These are phyloP conservation scores for Cyberlindnera maritima DNA, from an alignment of 805 yeast genomes.

Conservation along the genomic window DNA sequence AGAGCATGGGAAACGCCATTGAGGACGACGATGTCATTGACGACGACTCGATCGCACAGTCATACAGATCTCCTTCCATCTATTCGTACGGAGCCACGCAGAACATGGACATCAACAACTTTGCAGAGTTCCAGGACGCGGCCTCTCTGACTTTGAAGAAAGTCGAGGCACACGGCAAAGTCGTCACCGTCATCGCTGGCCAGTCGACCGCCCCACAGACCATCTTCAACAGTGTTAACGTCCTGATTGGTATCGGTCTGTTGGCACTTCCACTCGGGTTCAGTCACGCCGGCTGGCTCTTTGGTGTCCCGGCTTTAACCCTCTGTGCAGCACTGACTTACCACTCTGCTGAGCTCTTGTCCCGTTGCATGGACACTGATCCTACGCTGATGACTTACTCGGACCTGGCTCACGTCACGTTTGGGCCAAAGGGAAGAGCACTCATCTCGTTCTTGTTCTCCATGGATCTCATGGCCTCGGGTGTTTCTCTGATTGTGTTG, in stretches of 20 bases:
- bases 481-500: conserved; percentile 75
- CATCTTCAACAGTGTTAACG: conserved; percentile 71
- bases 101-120: conserved; percentile 38
- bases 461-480: conserved; percentile 74
- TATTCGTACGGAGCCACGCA: conserved; percentile 33
- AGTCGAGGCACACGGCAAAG: conserved; percentile 72
- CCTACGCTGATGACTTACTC: conserved; percentile 82
- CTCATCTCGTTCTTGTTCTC: conserved; percentile 73
- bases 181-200: conserved; percentile 71
- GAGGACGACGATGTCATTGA: conserved; percentile 34
- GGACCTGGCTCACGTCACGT: conserved; percentile 83
- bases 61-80: conserved; percentile 29
- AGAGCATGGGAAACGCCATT: conserved; percentile 17
- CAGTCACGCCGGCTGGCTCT: conserved; percentile 67
- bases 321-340: conserved; percentile 66
- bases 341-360: conserved; percentile 72
- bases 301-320: conserved; percentile 59
- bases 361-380: conserved; percentile 77
- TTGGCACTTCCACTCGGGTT: conserved; percentile 72
- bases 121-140: conserved; percentile 44
- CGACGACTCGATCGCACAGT: conserved; percentile 35
- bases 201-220: conserved; percentile 82
- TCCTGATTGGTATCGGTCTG: conserved; percentile 72
- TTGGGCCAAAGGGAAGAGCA: conserved; percentile 73
- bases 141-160: conserved; percentile 55